These are phyloP conservation scores for Fraxinus cuspidata DNA, from an alignment of 257 asterid species.

Conservation along the genomic window DNA sequence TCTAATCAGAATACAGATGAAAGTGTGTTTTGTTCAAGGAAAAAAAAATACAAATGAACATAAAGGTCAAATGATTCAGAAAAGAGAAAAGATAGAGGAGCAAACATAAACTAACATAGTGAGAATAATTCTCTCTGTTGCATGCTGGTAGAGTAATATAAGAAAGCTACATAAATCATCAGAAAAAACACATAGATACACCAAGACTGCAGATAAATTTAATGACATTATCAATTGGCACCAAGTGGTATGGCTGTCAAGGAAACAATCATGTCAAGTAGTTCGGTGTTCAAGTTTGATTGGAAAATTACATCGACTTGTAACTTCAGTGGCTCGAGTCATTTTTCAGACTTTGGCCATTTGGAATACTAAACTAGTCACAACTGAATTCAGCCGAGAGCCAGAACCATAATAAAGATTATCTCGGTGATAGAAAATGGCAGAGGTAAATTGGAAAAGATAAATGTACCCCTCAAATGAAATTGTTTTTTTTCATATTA, in stretches of 20 bases:
- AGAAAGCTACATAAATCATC: background rate
- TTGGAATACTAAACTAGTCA: background rate
- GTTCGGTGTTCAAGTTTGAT: conserved; percentile 7
- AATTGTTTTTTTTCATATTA: no score
- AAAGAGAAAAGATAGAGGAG: background rate
- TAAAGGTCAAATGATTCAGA: background rate
- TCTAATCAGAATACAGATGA: conserved; percentile 21
- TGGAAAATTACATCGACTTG: background rate
- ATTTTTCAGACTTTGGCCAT: background rate
- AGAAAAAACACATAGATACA: background rate
- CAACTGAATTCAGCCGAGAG: background rate
- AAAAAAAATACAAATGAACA: background rate
- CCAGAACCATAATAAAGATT: background rate
- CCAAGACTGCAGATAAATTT: background rate
- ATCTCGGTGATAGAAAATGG: background rate
- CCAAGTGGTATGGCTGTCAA: conserved; percentile 11
- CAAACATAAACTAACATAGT: conserved; percentile 13
- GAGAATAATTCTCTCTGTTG: background rate
- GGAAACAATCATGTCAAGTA: conserved; percentile 17
- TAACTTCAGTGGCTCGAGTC: background rate
- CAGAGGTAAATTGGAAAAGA: background rate
- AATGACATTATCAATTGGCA: background rate
- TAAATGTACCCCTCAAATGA: background rate
- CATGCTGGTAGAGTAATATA: conserved; percentile 1
- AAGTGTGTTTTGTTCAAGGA: background rate